A percentile compares a stretch with the other conserved stretches of the same genome.
phyloP scores from a whole-genome alignment of 768 basidiomycete species.

The Tylopilus plumbeoviolaceoides region DNA sequence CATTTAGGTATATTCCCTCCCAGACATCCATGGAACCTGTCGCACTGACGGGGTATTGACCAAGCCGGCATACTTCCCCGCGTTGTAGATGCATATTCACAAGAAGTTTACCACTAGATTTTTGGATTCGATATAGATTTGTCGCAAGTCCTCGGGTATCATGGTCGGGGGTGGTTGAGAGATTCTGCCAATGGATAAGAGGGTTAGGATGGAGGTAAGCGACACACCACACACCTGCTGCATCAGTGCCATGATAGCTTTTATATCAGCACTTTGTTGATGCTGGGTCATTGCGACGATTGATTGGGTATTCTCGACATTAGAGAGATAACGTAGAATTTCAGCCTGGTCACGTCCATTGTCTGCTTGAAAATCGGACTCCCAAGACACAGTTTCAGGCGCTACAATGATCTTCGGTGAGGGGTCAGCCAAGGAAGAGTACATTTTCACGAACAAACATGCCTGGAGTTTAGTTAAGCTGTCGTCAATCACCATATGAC shows the following conservation, averaged over 20 bases:
- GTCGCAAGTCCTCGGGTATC: constrained; percentile 42
- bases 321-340: constrained; percentile 39
- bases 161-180: constrained; percentile 10
- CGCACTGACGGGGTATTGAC: constrained; percentile 47
- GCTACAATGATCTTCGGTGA: constrained; percentile 40
- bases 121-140: constrained; percentile 49
- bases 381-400: constrained; percentile 48
- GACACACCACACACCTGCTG: constrained; percentile 36
- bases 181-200: constrained; percentile 21
- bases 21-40: constrained; percentile 51
- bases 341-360: constrained; percentile 41
- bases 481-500: constrained; percentile 42
- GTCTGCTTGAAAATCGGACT: constrained; percentile 38
- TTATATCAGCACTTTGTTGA: constrained; percentile 35
- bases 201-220: not conserved
- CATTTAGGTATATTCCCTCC: constrained; percentile 51
- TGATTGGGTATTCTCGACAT: constrained; percentile 39
- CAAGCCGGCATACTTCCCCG: constrained; percentile 51
- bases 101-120: constrained; percentile 41
- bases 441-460: not conserved
- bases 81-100: constrained; percentile 47
- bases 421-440: constrained; percentile 6
- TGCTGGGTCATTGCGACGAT: constrained; percentile 32
- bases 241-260: constrained; percentile 45
- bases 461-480: constrained; percentile 49